Evolutionary conservation across 352 stramenopile species (phyloP), one percentile per base, ranked within the genome.

Genomic region (Thalassiosira oceanica): DNA sequence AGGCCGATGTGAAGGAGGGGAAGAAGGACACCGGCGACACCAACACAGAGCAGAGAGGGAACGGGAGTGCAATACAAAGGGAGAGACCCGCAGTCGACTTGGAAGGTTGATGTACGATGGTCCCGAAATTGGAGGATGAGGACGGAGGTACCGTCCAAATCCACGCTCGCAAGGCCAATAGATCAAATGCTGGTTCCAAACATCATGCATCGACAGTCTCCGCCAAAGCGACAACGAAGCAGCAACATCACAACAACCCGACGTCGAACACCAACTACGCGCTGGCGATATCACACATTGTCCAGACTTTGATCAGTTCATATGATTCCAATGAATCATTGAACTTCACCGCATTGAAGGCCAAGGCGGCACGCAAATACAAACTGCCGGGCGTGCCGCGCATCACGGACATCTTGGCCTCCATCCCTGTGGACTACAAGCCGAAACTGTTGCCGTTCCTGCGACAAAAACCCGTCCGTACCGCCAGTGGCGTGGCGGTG

Each of bases 321-420:
- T 97, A 96, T 64, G 91, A 97, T 57, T 70, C 78, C 15, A 90
- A 94, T 28, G 65, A 93, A 39, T 90, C 92, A 1, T 83, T 97
- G 11, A 97, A 98, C 80, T 96, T 98, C 79, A 97, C 93, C 41
- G 85, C 89, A 24, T 85, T 97, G 28, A 98, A 97, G 78, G 92
- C 93, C 50, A 79, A 95, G 71, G 83, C 95, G 7, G 88, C 92
- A 23, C 94, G 94, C 66, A 90, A 93, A 35, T 95, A 94, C 75
- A 94, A 94, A 75, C 71, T 97, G 5, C 86, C 92, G 26, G 95
- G 92, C 31, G 96, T 96, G 74, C 93, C 93, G 48, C 94, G 96
- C 76, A 87, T 98, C 37, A 91, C 96, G 26, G 95, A 98, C 76
- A 98, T 98, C 62, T 93, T 98, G 42, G 93, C 94, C 39, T 94